Percentiles rank a stretch among this genome's conserved stretches.
Evolutionary conservation across 257 asterid species (phyloP).

Genomic region (Nicotiana otophora): DNA sequence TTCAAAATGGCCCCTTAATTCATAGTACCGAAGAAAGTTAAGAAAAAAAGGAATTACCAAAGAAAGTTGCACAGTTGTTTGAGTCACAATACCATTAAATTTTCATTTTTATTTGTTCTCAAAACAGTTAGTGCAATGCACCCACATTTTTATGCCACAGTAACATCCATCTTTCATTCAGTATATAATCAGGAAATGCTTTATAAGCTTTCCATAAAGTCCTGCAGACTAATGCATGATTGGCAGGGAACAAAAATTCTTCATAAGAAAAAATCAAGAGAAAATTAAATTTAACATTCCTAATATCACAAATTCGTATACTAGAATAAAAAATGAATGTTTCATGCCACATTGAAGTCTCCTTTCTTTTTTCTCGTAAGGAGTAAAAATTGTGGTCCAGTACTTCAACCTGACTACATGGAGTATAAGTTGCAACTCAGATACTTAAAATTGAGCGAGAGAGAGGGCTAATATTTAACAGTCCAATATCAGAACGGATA

Average conservation of each 20-base stretch:
- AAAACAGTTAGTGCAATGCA: background rate
- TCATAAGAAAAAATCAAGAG: background rate
- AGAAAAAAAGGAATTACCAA: background rate
- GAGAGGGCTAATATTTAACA: background rate
- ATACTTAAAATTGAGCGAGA: background rate
- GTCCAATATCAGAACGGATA: background rate
- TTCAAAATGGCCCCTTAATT: background rate
- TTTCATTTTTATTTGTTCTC: background rate
- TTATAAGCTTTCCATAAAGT: background rate
- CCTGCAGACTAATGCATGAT: background rate
- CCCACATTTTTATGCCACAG: background rate
- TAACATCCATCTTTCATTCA: background rate
- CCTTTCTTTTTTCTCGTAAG: background rate
- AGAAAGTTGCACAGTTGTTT: background rate
- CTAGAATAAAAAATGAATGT: background rate
- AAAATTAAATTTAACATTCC: background rate
- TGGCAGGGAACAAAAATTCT: background rate
- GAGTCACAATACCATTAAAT: background rate
- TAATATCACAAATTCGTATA: background rate
- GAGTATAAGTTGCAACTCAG: slow-evolving; percentile 1
- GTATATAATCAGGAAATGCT: background rate
- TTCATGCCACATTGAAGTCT: background rate
- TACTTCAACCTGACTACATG: background rate
- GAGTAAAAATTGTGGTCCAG: background rate
- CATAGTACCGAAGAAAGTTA: background rate